These are phyloP conservation scores for Candida anutae DNA, from an alignment of 1,139 yeast species.

Conservation along the genomic window DNA sequence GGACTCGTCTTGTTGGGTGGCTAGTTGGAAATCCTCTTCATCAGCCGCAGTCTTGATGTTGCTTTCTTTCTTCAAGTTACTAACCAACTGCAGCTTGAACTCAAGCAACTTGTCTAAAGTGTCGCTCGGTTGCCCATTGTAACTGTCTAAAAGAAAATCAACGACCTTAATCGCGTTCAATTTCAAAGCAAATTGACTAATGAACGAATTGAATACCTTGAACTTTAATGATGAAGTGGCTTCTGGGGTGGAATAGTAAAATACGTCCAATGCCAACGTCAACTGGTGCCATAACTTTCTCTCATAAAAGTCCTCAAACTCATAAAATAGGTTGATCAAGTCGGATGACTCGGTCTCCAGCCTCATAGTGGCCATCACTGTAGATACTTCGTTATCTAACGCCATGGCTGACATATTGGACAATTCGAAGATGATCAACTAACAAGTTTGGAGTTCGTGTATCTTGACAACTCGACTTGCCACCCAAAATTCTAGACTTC, in stretches of 20 bases:
- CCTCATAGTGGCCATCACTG: slow-evolving; percentile 64
- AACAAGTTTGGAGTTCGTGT: neutral
- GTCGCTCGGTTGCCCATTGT: slow-evolving; percentile 36
- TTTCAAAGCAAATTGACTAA: slow-evolving; percentile 57
- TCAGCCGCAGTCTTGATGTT: slow-evolving; percentile 17
- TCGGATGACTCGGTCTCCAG: slow-evolving; percentile 61
- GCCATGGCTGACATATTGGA: slow-evolving; percentile 22
- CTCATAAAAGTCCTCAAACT: slow-evolving; percentile 82
- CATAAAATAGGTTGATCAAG: slow-evolving; percentile 54
- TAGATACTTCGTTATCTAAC: slow-evolving; percentile 43
- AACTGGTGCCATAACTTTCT: slow-evolving; percentile 76
- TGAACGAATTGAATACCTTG: slow-evolving; percentile 65
- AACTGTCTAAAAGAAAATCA: slow-evolving; percentile 55
- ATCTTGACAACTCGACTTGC: neutral
- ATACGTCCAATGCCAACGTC: slow-evolving; percentile 57
- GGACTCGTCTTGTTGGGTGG: slow-evolving; percentile 34
- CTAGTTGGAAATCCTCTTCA: slow-evolving; percentile 27
- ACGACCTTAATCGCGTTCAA: slow-evolving; percentile 76
- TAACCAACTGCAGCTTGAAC: slow-evolving; percentile 43
- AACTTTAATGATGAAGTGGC: slow-evolving; percentile 36
- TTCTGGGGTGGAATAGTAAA: slow-evolving; percentile 37
- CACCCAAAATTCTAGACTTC: slow-evolving; percentile 4
- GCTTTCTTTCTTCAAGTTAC: slow-evolving; percentile 19
- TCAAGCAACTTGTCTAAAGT: slow-evolving; percentile 50
- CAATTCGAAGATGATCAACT: slow-evolving; percentile 1